Conservation (phyloP, 2,329 filamentous ascomycete genomes). For the Cladophialophora bantiana region DNA sequence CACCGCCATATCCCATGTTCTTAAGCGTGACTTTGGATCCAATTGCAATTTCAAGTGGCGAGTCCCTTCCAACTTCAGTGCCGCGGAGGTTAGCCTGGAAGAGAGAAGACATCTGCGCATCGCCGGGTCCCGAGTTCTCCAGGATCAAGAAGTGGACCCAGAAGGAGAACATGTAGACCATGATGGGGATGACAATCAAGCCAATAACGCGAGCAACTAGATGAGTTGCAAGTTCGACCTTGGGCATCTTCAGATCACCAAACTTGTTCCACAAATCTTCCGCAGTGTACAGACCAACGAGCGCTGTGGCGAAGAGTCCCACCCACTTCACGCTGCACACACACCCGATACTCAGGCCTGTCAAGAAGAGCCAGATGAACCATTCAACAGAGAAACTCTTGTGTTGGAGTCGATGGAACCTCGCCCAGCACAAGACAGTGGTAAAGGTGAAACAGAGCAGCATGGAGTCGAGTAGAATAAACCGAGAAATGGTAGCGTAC, state of each 20-base stretch:
- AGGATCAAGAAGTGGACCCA: conserved; percentile 93
- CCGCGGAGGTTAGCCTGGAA: conserved; percentile 97
- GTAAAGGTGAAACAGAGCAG: conserved; percentile 98
- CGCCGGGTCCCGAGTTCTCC: conserved; percentile 90
- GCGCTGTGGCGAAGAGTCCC: conserved; percentile 90
- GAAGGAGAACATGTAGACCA: conserved; percentile 96
- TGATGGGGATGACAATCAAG: conserved; percentile 84
- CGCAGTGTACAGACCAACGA: conserved; percentile 93
- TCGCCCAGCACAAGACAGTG: conserved; percentile 95
- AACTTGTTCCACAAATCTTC: conserved; percentile 99
- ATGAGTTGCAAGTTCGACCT: conserved; percentile 76
- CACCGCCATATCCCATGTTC: conserved; percentile 99
- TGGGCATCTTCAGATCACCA: conserved; percentile 88
- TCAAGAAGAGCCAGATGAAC: conserved; percentile 94
- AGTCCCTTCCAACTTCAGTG: conserved; percentile 92
- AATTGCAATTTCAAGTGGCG: conserved; percentile 86
- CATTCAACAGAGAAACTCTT: conserved; percentile 89
- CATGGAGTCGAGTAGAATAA: conserved; percentile 98
- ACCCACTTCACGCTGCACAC: conserved; percentile 99
- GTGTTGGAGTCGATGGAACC: conserved; percentile 87
- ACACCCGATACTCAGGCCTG: conserved; percentile 93
- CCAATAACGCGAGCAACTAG: conserved; percentile 80
- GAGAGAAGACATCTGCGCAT: conserved; percentile 99
- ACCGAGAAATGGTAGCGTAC: conserved; percentile 97
- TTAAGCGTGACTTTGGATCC: conserved; percentile 93